Conservation (phyloP, 768 basidiomycete species). For the Lactarius vividus region DNA sequence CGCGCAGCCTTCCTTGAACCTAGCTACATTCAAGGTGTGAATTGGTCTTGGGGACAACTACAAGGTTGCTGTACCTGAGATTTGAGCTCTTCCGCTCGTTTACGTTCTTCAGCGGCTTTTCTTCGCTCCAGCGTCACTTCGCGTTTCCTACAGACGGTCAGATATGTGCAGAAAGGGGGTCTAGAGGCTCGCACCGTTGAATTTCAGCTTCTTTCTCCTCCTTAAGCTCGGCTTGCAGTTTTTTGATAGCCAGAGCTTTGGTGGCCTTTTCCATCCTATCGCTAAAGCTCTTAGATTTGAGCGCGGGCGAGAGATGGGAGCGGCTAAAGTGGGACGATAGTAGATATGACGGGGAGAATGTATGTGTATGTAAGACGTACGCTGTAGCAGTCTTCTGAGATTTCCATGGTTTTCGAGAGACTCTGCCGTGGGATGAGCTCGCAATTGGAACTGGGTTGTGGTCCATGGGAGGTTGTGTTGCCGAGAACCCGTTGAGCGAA, state of each 20-base stretch:
- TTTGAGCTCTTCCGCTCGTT: slow-evolving; percentile 60
- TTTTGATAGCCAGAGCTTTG: slow-evolving; percentile 66
- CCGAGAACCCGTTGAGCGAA: not conserved
- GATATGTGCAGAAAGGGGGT: not conserved
- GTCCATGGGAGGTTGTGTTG: slow-evolving; percentile 6
- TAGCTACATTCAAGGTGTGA: slow-evolving; percentile 49
- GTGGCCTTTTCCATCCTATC: slow-evolving; percentile 67
- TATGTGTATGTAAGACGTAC: slow-evolving; percentile 36
- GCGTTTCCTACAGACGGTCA: slow-evolving; percentile 45
- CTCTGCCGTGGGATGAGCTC: slow-evolving; percentile 61
- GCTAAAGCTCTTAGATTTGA: slow-evolving; percentile 66
- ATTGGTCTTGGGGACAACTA: not conserved
- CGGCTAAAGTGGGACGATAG: slow-evolving; percentile 45
- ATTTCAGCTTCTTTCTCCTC: slow-evolving; percentile 73
- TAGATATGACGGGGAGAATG: not conserved
- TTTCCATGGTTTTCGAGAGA: slow-evolving; percentile 74
- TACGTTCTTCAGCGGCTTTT: slow-evolving; percentile 69
- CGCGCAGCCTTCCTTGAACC: slow-evolving; percentile 76
- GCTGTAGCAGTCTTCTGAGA: slow-evolving; percentile 46
- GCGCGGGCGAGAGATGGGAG: slow-evolving; percentile 60
- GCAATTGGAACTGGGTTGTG: slow-evolving; percentile 39
- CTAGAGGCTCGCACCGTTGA: slow-evolving; percentile 45
- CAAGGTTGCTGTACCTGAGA: slow-evolving; percentile 46
- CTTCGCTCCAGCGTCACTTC: slow-evolving; percentile 70
- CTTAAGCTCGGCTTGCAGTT: slow-evolving; percentile 67